Evolutionary conservation across 495 filamentous ascomycete genomes (phyloP).

Genomic region (Aspergillus asperescens): DNA sequence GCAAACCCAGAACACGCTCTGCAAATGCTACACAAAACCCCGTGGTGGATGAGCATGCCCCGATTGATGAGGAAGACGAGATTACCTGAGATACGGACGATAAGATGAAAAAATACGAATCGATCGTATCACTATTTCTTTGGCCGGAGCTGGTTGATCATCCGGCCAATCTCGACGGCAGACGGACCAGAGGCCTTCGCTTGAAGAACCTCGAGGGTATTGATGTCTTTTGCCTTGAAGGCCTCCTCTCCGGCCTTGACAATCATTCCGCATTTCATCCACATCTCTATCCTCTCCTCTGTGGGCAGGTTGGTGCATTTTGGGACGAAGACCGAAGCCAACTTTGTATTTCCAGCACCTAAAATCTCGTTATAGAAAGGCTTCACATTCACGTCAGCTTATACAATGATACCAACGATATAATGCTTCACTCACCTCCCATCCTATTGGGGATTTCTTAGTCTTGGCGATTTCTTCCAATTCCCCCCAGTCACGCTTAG

Average conservation of each 20-base stretch:
- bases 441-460: slow-evolving; percentile 87
- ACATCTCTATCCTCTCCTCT: slow-evolving; percentile 80
- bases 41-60: slow-evolving; percentile 21
- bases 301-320: slow-evolving; percentile 67
- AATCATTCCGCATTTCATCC: slow-evolving; percentile 88
- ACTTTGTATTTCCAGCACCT: slow-evolving; percentile 81
- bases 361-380: slow-evolving; percentile 90
- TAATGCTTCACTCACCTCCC: slow-evolving; percentile 61
- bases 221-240: slow-evolving; percentile 70
- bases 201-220: slow-evolving; percentile 56
- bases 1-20: slow-evolving; percentile 17
- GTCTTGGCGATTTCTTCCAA: slow-evolving; percentile 70
- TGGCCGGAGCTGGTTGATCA: slow-evolving; percentile 53
- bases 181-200: slow-evolving; percentile 51
- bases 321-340: slow-evolving; percentile 77
- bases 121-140: slow-evolving; percentile 37
- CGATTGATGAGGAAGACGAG: slow-evolving; percentile 37
- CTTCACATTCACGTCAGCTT: slow-evolving; percentile 37
- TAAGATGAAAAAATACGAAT: slow-evolving; percentile 10
- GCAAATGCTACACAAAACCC: slow-evolving; percentile 10
- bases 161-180: slow-evolving; percentile 53
- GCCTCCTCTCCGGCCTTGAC: slow-evolving; percentile 91
- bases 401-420: slow-evolving; percentile 11
- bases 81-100: slow-evolving; percentile 37
- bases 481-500: slow-evolving; percentile 84